Percentiles rank a stretch among this genome's conserved stretches.
Evolutionary conservation across 192 early-diverging fungal species (phyloP).

Genomic region (Mortierella antarctica): DNA sequence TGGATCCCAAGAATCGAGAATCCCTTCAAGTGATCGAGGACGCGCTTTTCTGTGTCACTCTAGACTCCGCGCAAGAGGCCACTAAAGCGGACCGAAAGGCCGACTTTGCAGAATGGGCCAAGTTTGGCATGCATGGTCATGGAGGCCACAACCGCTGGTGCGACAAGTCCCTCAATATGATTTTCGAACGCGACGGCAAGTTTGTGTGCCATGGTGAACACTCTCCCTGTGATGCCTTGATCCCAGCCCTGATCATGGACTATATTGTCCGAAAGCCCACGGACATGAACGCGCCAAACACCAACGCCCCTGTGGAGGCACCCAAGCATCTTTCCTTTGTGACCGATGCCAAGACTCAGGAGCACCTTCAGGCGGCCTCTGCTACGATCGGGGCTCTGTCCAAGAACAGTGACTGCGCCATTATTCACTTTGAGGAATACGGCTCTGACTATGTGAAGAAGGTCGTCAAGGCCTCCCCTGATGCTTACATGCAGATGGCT

Average conservation of each 20-base stretch:
- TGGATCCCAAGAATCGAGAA: slow-evolving; percentile 69
- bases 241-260: slow-evolving; percentile 72
- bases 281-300: slow-evolving; percentile 40
- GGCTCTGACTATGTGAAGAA: slow-evolving; percentile 84
- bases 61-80: slow-evolving; percentile 64
- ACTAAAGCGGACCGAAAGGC: slow-evolving; percentile 56
- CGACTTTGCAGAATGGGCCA: slow-evolving; percentile 44
- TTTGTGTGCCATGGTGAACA: slow-evolving; percentile 77
- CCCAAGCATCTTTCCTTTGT: slow-evolving; percentile 44
- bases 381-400: slow-evolving; percentile 61
- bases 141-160: slow-evolving; percentile 92
- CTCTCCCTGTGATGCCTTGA: slow-evolving; percentile 87
- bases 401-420: slow-evolving; percentile 67
- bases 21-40: slow-evolving; percentile 74
- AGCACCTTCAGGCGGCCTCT: slow-evolving; percentile 61
- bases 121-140: slow-evolving; percentile 68
- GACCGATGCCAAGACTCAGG: slow-evolving; percentile 44
- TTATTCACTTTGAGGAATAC: slow-evolving; percentile 75
- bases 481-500: slow-evolving; percentile 90
- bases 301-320: slow-evolving; percentile 33
- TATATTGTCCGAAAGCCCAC: slow-evolving; percentile 54
- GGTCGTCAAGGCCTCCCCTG: slow-evolving; percentile 67
- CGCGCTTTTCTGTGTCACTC: slow-evolving; percentile 77
- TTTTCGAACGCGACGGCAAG: slow-evolving; percentile 80
- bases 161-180: slow-evolving; percentile 80